phyloP scores from a whole-genome alignment of 2,329 filamentous ascomycete species.

The Penicillium vulpinum region DNA sequence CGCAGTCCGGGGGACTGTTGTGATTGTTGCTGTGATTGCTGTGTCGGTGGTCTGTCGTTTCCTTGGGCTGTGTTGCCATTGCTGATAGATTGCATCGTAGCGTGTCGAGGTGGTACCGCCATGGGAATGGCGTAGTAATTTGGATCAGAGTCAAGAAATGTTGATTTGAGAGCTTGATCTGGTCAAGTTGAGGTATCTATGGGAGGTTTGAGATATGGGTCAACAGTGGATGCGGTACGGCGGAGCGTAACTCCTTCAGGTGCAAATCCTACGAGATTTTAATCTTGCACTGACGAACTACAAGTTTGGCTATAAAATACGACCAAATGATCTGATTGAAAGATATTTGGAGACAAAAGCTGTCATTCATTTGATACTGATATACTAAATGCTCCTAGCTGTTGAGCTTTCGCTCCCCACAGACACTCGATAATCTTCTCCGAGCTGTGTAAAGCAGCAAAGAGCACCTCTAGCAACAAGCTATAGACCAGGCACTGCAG shows the following conservation, averaged over 20 bases:
- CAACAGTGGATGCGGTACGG: constrained; percentile 23
- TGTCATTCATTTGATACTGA: background rate
- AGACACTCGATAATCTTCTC: no score
- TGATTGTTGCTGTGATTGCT: constrained; percentile 17
- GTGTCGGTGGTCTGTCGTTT: constrained; percentile 15
- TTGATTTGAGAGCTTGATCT: background rate
- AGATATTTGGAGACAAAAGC: background rate
- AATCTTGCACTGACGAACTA: background rate
- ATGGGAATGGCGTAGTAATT: constrained; percentile 18
- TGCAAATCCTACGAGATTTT: constrained; percentile 14
- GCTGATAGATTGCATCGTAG: constrained; percentile 35
- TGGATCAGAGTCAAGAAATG: background rate
- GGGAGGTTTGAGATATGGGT: background rate
- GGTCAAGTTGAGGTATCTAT: background rate
- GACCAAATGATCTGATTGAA: background rate
- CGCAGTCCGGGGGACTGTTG: constrained; percentile 64
- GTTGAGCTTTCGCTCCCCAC: no score
- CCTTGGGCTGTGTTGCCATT: constrained; percentile 23
- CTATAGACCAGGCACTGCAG: background rate
- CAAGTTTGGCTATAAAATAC: background rate
- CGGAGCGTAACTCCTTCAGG: constrained; percentile 25
- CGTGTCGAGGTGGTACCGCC: constrained; percentile 34
- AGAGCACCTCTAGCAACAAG: background rate
- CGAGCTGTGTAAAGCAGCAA: background rate
- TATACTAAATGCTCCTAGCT: background rate